Base-by-base conservation (phyloP, 495 filamentous ascomycete genomes). In the Pyrenopolyporus hunteri region DNA sequence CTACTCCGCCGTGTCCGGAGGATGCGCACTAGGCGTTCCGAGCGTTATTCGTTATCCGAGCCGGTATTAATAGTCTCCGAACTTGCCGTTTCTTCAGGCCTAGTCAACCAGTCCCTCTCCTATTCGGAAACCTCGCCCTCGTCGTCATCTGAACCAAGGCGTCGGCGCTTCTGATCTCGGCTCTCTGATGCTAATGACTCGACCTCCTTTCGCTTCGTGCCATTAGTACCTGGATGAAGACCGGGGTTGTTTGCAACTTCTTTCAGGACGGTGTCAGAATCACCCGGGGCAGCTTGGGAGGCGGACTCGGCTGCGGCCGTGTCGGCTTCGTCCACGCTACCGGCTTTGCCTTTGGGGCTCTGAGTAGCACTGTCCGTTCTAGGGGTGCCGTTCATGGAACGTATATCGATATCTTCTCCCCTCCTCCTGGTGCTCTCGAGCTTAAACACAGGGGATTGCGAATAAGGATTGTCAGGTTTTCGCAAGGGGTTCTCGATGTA, bases 401-500 rank as follows among this genome's bases (percentile, higher is more conserved):
- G 72, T 48, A 65, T 59, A 36, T 54, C 48, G 47, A 71, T 59
- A 17, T 73, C 74, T 54, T 80, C 78, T 25, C 74, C 70, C 47
- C 74, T 64, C 42, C 79, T 65, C 57, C 80, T 63, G 32, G 83
- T 78, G 61, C 62, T 79, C 26, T 80, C 78, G 16, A 82, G 71
- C 22, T 57, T 69, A 59, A 81, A 81, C 28, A 69, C 67, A 17
- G 79, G 78, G 19, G 76, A 80, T 25, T 72, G 68, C 20, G 72
- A 72, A 6, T 75, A 64, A n/a, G 71, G 73, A 40, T 70, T 57
- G 33, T 80, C 71, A 43, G 69, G 66, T 64, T 78, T 80, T 55
- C 70, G 70, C 23, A 82, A 74, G 42, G 88, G 87, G 69, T 85
- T 86, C 62, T 85, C 83, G 59, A 87, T 82, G 73, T 93, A 96